Base-by-base conservation (phyloP, 129 eudicot genomes). In the Scalesia atractyloides region DNA sequence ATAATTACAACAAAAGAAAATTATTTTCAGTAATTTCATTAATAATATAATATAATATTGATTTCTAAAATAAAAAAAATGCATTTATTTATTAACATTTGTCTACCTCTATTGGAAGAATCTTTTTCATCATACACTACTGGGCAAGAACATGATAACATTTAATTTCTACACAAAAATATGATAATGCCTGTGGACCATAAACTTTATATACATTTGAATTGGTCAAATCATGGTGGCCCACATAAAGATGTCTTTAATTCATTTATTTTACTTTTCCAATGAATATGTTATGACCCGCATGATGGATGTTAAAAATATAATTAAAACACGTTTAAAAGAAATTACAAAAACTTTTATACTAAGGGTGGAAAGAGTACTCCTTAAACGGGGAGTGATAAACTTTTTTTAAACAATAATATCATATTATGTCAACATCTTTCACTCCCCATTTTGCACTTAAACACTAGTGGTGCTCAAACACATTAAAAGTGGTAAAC, bases 171-270 rank as follows among this genome's bases (percentile, higher is more conserved):
- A 64, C 14, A 49, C 61, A 70, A 34, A 26, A 39, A 39, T 36
- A 62, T 36, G 79, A 74, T 63, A 78, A 54, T 78, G 77, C 33
- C 52, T 47, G 9, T 78, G 80, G 75, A 80, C 76, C 79, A 74
- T 41, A 34, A 57, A 51, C 82, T 78, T 64, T 80, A 69, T 13
- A 63, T 64, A 48, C 76, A 67, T 61, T 71, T 61, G 71, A 66
- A 70, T 64, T 70, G 59, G 77, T 70, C 78, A 71, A 80, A 51
- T 73, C 60, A 71, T 64, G 68, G 73, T 41, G 41, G 66, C 41
- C 76, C 72, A 70, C 81, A 70, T 5, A 61, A 15, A 26, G 49
- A 75, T 47, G 57, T 57, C 36, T 60, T 77, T 17, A 16, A 77
- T 52, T 13, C 43, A 13, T 60, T 10, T 14, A 60, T 60, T 30